Evolutionary conservation across 2,329 filamentous ascomycete species (phyloP), one percentile per base, ranked within the genome.

Genomic region (Aureobasidium pullulans): DNA sequence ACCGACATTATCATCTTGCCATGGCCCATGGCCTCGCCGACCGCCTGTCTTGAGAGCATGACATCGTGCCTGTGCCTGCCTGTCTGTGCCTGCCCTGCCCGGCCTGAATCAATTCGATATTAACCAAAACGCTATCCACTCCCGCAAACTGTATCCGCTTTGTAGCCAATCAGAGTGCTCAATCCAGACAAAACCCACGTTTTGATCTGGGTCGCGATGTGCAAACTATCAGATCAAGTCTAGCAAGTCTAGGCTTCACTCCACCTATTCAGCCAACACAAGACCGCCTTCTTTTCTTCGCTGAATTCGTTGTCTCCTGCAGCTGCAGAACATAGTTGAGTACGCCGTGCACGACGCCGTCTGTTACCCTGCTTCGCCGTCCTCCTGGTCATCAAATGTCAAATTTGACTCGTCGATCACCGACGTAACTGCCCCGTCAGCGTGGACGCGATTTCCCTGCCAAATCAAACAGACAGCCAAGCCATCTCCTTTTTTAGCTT

Each of bases 211-310:
- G 40, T 29, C 23, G n/a, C 19, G n/a, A 46, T 57, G 52, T 57
- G 52, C 52, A 57, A 57, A 57, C 50, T 28, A 43, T 43, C 50
- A 54, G 50, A 54, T 54, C 50, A 32, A 42, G 50, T 54, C 50
- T 43, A 54, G 50, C 48, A 40, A 50, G 49, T 42, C 49, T 53
- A 42, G 39, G 9, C 50, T 43, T 7, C 31, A 19, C 36, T 57
- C 40, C n/a, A 46, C 31, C 31, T 28, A 10, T 36, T 57, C 52
- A 19, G 52, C n/a, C 37, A 23, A 23, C 23, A 39, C 6, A 40
- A 32, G 39, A 39, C 37, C 28, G 50, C 28, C n/a, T 43, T 32
- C 32, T 54, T 32, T 15, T 13, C 36, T 15, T 42, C 13, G 40
- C 52, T 19, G 32, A 10, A 44, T 46, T 37, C 5, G 52, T 46